Base-by-base conservation (phyloP, 2,329 filamentous ascomycete species). In the Fusarium tuaranense region DNA sequence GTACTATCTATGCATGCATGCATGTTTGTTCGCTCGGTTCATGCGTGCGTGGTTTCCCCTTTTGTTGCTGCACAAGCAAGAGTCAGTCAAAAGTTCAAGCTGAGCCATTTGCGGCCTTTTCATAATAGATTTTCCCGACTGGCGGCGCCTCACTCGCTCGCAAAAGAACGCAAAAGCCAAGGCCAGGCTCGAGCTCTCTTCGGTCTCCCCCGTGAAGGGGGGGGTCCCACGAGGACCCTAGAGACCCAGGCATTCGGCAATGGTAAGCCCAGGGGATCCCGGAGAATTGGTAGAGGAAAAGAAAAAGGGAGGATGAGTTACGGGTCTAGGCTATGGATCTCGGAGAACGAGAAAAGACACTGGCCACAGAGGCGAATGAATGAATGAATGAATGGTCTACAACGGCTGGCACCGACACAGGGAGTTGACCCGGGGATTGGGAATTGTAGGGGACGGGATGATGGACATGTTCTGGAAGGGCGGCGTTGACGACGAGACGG, bases 101-200 rank as follows among this genome's bases (percentile, higher is more conserved):
- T 58, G 69, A 73, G 60, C 72, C 69, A 73, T 63, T 75, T 75
- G 69, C 72, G 63, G 72, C 66, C 48, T 64, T 75, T 74, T 70
- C n/a, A 41, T 20, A 14, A 41, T 20, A 14, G 13, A 14, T 46
- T 46, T 44, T 22, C 41, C 36, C 36, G 7, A 30, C 46, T 53
- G 27, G 22, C 22, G 46, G 25, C 20, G 20, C 44, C 44, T 48
- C 32, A 13, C 32, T 34, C 44, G 22, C 46, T 53, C 46, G 46
- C 25, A 30, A 51, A 62, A 38, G 32, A 60, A 34, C 69, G 66
- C 34, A 63, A 60, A 34, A 70, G 63, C 36, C 51, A 46, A 69
- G 39, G 9, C 62, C 20, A 41, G 60, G 57, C 34, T 22, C 57
- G 36, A 41, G 65, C 55, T 62, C 12, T 41, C 46, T 66, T 74